phyloP scores from a whole-genome alignment of 257 asterid genomes.

The Penstemon newberryi region DNA sequence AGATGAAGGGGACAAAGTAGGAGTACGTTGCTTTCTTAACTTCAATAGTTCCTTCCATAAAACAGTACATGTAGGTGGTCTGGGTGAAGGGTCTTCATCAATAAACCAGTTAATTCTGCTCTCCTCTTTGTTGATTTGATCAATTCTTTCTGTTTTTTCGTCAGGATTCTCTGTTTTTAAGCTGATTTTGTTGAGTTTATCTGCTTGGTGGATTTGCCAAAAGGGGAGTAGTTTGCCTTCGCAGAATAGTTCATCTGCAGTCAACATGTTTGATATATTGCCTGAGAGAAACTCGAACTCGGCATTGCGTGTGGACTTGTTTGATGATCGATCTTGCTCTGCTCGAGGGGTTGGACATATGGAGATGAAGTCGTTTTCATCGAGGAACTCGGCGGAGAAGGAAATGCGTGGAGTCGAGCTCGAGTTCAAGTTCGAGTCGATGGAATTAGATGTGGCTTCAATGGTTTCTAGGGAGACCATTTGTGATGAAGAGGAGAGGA shows the following conservation, averaged over 20 bases:
- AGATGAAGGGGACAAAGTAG: constrained; percentile 49
- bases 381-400: constrained; percentile 84
- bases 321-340: constrained; percentile 23
- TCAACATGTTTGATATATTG: constrained; percentile 42
- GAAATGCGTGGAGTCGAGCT: constrained; percentile 46
- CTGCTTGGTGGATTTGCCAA: constrained; percentile 56
- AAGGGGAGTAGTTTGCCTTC: constrained; percentile 80
- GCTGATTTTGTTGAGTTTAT: constrained; percentile 50
- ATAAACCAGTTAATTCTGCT: constrained; percentile 57
- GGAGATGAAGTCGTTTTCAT: constrained; percentile 70
- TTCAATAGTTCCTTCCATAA: constrained; percentile 76
- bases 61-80: constrained; percentile 92
- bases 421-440: constrained; percentile 19
- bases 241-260: constrained; percentile 73
- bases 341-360: constrained; percentile 47
- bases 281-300: constrained; percentile 79
- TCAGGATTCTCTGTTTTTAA: constrained; percentile 39
- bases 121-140: constrained; percentile 39
- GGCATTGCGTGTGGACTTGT: constrained; percentile 28
- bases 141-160: background rate
- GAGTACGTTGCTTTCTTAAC: constrained; percentile 59
- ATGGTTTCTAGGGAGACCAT: constrained; percentile 54
- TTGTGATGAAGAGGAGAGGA: constrained; percentile 2
- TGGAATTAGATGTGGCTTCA: constrained; percentile 25
- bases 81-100: constrained; percentile 92